Evolutionary conservation across 2,329 filamentous ascomycete species (phyloP).

Genomic region (Zalaria sp.): DNA sequence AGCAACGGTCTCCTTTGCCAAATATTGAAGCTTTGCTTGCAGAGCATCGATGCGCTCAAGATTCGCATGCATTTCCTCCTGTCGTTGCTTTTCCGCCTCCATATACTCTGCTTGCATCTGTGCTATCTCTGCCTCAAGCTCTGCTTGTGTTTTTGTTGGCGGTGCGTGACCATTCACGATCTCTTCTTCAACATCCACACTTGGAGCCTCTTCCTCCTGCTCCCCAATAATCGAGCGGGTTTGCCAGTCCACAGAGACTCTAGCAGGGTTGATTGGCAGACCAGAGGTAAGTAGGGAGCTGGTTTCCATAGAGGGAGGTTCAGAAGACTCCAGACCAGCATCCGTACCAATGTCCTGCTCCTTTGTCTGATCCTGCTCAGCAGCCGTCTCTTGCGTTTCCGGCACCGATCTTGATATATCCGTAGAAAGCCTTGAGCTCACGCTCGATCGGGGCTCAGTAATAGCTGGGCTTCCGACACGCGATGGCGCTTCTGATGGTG

Average conservation of each 20-base stretch:
- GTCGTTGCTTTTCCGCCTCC: conserved; percentile 43
- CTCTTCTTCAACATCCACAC: background rate
- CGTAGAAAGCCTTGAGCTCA: conserved; percentile 25
- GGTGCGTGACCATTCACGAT: background rate
- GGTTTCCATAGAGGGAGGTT: conserved; percentile 4
- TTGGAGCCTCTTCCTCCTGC: background rate
- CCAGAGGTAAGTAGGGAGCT: conserved; percentile 14
- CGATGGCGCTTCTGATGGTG: conserved; percentile 37
- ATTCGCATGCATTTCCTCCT: conserved; percentile 72
- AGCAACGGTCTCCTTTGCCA: conserved; percentile 67
- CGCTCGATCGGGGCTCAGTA: conserved; percentile 32
- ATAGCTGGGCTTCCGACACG: conserved; percentile 29
- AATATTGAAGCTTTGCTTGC: conserved; percentile 78
- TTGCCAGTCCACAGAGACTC: conserved; percentile 15
- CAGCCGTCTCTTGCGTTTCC: conserved; percentile 9
- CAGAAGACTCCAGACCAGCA: background rate
- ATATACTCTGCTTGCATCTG: conserved; percentile 37
- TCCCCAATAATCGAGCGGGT: conserved; percentile 10
- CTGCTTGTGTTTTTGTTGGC: conserved; percentile 11
- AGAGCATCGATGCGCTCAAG: conserved; percentile 84
- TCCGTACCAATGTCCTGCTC: conserved; percentile 2
- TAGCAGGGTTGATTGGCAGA: conserved; percentile 20
- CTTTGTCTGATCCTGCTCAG: background rate
- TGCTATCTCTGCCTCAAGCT: conserved; percentile 31
- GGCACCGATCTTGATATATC: conserved; percentile 12